Evolutionary conservation across 306 rosid genomes (phyloP).

Genomic region (Psophocarpus tetragonolobus): DNA sequence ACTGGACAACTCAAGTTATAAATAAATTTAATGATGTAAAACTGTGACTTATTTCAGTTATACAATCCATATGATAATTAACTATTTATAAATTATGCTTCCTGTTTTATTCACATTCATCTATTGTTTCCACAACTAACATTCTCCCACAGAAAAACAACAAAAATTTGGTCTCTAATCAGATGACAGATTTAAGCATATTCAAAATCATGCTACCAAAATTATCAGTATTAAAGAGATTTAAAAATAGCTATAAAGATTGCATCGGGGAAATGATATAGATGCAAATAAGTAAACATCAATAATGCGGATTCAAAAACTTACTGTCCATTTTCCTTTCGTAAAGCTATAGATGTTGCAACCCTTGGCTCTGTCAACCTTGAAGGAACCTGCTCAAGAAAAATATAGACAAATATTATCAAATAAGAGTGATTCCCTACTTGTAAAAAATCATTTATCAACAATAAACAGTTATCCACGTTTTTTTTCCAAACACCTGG

Average conservation of each 20-base stretch:
- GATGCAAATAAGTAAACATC: neutral
- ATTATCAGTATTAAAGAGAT: slow-evolving; percentile 1
- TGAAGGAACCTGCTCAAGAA: slow-evolving; percentile 48
- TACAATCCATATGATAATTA: neutral
- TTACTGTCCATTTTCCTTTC: slow-evolving; percentile 62
- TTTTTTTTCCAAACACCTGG: slow-evolving; percentile 43
- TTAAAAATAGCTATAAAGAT: neutral
- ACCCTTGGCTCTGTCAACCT: slow-evolving; percentile 52
- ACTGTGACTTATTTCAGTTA: neutral
- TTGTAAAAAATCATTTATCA: neutral
- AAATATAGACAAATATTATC: neutral
- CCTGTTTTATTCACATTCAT: neutral
- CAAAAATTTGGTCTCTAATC: neutral
- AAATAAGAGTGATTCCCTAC: neutral
- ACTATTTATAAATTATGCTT: neutral
- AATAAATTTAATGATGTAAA: neutral
- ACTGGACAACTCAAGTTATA: neutral
- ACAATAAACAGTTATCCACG: neutral
- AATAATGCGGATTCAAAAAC: slow-evolving; percentile 22
- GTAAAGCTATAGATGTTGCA: slow-evolving; percentile 40
- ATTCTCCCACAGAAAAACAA: neutral
- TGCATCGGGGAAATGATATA: neutral
- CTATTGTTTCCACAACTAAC: neutral
- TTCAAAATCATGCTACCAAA: slow-evolving; percentile 14
- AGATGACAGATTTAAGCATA: slow-evolving; percentile 8